Percentiles rank a stretch among this genome's conserved stretches.
These are phyloP conservation scores for Coemansia sp. DNA, from an alignment of 192 early-diverging fungal genomes.

Conservation along the genomic window DNA sequence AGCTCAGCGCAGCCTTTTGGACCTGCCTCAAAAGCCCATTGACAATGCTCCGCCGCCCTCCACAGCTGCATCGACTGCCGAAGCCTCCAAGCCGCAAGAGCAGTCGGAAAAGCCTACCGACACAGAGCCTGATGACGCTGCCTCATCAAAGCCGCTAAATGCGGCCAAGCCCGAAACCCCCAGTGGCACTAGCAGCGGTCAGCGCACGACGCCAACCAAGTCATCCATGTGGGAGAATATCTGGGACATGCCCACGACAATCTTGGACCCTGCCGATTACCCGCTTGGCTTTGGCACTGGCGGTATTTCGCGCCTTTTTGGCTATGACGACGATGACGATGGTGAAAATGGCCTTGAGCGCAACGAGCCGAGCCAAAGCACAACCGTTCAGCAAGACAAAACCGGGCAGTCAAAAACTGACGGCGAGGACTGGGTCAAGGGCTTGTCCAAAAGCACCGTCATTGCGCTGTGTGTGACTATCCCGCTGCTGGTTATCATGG, in stretches of 20 bases:
- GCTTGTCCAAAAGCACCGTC: constrained; percentile 11
- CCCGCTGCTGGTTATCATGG: constrained; percentile 11
- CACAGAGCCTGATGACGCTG: not conserved
- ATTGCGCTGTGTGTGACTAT: constrained; percentile 25
- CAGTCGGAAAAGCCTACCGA: not conserved
- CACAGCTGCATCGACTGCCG: not conserved
- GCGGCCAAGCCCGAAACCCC: not conserved
- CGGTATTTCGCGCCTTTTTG: not conserved
- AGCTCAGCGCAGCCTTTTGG: not conserved
- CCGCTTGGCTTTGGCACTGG: not conserved
- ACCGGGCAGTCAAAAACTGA: not conserved
- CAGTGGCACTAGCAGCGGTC: not conserved
- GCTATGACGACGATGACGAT: not conserved
- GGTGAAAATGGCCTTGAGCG: not conserved
- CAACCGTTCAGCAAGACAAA: not conserved
- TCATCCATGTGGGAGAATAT: not conserved
- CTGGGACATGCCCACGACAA: not conserved
- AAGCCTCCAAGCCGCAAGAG: not conserved
- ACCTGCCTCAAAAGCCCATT: not conserved
- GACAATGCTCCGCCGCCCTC: not conserved
- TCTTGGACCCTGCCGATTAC: not conserved
- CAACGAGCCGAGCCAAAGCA: not conserved
- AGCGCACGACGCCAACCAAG: not conserved
- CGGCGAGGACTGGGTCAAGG: not conserved
- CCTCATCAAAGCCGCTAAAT: not conserved